These are phyloP conservation scores for Polytolypa hystricis DNA, from an alignment of 2,329 filamentous ascomycete genomes.

Conservation along the genomic window DNA sequence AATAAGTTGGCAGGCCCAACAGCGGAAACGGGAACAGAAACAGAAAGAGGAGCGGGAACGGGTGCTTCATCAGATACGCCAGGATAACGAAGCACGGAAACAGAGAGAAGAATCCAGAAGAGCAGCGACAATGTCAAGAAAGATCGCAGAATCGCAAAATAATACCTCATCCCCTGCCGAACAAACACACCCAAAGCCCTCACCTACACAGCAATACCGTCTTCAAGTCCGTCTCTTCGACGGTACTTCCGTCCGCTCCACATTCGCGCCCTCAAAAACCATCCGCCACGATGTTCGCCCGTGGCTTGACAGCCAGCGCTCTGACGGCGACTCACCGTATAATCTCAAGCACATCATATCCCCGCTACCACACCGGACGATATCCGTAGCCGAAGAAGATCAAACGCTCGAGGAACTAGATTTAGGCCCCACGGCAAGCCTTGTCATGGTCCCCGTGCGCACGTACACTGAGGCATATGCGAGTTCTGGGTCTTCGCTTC, in stretches of 20 bases:
- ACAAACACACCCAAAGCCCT: conserved; percentile 6
- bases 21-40: conserved; percentile 53
- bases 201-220: conserved; percentile 36
- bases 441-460: conserved; percentile 66
- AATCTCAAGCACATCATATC: conserved; percentile 75
- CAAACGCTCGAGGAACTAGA: conserved; percentile 57
- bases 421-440: conserved; percentile 65
- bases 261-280: conserved; percentile 54
- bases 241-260: conserved; percentile 63
- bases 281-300: conserved; percentile 56
- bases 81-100: conserved; percentile 60
- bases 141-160: conserved; percentile 7
- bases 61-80: conserved; percentile 63
- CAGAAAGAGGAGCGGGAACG: conserved; percentile 57
- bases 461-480: conserved; percentile 50
- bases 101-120: conserved; percentile 37
- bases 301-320: conserved; percentile 61
- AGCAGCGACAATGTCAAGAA: no score
- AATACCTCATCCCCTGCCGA: conserved; percentile 7
- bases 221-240: conserved; percentile 77
- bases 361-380: conserved; percentile 61
- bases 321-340: conserved; percentile 53
- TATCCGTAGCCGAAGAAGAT: conserved; percentile 65
- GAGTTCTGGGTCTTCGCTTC: conserved; percentile 25
- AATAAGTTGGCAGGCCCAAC: conserved; percentile 42